These are phyloP conservation scores for Heterobasidion parviporum DNA, from an alignment of 1,284 basidiomycete genomes.

Conservation along the genomic window DNA sequence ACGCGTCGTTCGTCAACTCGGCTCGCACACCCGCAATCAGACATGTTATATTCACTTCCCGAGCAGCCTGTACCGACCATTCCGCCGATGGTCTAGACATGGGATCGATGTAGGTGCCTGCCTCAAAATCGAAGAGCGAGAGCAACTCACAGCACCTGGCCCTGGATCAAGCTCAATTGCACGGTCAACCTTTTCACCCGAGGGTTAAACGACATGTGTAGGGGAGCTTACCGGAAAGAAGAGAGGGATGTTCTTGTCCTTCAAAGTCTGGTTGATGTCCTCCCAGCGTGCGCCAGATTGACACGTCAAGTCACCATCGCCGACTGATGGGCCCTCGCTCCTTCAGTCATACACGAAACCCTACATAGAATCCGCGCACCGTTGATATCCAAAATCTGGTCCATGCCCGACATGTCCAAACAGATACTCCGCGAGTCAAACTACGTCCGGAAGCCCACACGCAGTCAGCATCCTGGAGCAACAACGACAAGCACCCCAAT, in stretches of 20 bases:
- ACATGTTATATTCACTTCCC: slow-evolving; percentile 32
- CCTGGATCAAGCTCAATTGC: slow-evolving; percentile 2
- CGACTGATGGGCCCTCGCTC: slow-evolving; percentile 31
- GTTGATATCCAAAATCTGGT: slow-evolving; percentile 1
- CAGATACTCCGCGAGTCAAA: not conserved
- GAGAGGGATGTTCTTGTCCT: slow-evolving; percentile 55
- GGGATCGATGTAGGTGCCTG: too few species aligned
- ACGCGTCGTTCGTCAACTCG: not conserved
- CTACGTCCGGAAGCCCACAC: not conserved
- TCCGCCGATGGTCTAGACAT: slow-evolving; percentile 40
- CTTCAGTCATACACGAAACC: not conserved
- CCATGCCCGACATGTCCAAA: slow-evolving; percentile 3
- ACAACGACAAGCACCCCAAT: not conserved
- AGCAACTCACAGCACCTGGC: slow-evolving; percentile 1
- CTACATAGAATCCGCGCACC: not conserved
- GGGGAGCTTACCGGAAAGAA: slow-evolving; percentile 69
- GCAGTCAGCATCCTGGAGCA: not conserved
- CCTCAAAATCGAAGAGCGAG: not conserved
- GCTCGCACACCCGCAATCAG: not conserved
- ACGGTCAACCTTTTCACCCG: not conserved
- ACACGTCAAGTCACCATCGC: slow-evolving; percentile 68
- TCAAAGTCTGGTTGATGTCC: slow-evolving; percentile 67
- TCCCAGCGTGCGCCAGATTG: slow-evolving; percentile 77
- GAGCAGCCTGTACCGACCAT: slow-evolving; percentile 52
- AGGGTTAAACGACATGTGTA: not conserved